These are phyloP conservation scores for Sporisorium scitamineum DNA, from an alignment of 1,284 basidiomycete species.

Conservation along the genomic window DNA sequence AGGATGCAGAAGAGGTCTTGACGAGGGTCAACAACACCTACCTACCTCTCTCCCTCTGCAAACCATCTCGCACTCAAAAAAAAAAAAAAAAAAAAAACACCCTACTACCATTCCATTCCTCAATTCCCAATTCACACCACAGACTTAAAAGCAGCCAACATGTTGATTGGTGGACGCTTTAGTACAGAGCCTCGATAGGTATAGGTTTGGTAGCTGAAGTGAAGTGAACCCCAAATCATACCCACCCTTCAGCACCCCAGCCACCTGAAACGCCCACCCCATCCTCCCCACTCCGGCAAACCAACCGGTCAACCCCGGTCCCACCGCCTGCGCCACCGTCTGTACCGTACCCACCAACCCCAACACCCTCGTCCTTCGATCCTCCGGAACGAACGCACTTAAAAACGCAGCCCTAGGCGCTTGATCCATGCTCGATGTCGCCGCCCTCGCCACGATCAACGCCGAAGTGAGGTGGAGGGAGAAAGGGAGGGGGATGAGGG, in stretches of 20 bases:
- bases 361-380: conserved; percentile 14
- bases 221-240: conserved; percentile 35
- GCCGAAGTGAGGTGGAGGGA: conserved; percentile 16
- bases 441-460: conserved; percentile 22
- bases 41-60: too few relatives aligned
- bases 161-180: too few relatives aligned
- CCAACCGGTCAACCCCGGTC: conserved; percentile 24
- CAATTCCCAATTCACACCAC: too few relatives aligned
- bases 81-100: too few relatives aligned
- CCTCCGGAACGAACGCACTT: conserved; percentile 12
- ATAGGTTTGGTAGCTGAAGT: too few relatives aligned
- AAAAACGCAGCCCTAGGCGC: conserved; percentile 28
- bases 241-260: conserved; percentile 17
- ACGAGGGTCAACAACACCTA: too few relatives aligned
- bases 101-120: too few relatives aligned
- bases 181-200: too few relatives aligned
- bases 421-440: conserved; percentile 26
- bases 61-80: too few relatives aligned
- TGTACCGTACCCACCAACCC: conserved; percentile 25
- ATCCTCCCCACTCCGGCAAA: conserved; percentile 12
- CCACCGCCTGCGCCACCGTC: conserved; percentile 27
- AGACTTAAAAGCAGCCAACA: too few relatives aligned
- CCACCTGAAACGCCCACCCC: conserved; percentile 26
- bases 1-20: too few relatives aligned
- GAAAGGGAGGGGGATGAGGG: conserved; percentile 9